Percentiles rank a stretch among this genome's conserved stretches.
These are phyloP conservation scores for Pulicaria dysenterica DNA, from an alignment of 129 eudicot species.

Conservation along the genomic window DNA sequence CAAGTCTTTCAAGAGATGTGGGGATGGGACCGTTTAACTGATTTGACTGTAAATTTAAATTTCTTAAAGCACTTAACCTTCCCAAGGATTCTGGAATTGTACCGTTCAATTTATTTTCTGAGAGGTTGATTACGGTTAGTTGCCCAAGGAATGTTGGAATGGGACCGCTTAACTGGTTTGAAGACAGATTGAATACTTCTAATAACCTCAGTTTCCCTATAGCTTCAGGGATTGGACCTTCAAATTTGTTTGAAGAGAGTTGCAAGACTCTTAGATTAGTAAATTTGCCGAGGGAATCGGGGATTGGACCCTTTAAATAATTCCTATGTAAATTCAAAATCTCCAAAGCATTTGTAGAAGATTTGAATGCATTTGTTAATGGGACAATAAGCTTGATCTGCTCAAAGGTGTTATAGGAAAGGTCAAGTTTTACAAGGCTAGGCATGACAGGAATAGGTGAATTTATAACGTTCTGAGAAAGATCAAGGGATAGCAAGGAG, in stretches of 20 bases:
- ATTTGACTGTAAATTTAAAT: not conserved
- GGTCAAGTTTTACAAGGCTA: slow-evolving; percentile 14
- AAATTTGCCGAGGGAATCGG: not conserved
- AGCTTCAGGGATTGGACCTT: not conserved
- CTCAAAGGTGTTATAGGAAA: not conserved
- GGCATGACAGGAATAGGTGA: slow-evolving; percentile 8
- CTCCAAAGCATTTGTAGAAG: slow-evolving; percentile 8
- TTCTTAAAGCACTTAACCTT: not conserved
- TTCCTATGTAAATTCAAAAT: not conserved
- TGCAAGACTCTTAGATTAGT: not conserved
- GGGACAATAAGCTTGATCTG: not conserved
- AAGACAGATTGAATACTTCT: not conserved
- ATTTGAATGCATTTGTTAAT: not conserved
- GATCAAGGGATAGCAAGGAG: slow-evolving; percentile 8
- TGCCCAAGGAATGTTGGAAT: not conserved
- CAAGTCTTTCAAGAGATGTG: slow-evolving; percentile 5
- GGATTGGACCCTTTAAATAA: not conserved
- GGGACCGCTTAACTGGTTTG: not conserved
- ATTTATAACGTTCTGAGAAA: not conserved
- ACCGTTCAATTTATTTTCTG: slow-evolving; percentile 1
- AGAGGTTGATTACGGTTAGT: slow-evolving; percentile 8
- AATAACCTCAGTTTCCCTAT: not conserved
- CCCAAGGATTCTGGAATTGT: slow-evolving; percentile 6
- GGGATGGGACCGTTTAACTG: slow-evolving; percentile 12
- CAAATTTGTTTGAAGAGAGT: not conserved